A percentile compares a stretch with the other conserved stretches of the same genome.
These are phyloP conservation scores for Dothistroma septosporum DNA, from an alignment of 2,329 filamentous ascomycete species.

Conservation along the genomic window DNA sequence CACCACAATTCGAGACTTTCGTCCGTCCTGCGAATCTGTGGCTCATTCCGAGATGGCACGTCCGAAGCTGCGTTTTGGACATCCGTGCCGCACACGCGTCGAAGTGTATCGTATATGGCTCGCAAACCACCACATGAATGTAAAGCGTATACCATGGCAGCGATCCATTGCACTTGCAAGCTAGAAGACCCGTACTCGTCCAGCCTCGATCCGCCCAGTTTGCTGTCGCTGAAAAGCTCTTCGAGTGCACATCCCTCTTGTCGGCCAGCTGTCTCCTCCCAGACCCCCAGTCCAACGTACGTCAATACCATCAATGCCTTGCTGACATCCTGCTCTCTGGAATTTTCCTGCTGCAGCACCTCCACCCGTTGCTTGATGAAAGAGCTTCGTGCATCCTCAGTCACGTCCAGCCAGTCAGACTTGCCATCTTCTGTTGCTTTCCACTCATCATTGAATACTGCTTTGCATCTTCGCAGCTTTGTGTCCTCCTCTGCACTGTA, in stretches of 20 bases:
- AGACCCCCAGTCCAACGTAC: slow-evolving; percentile 47
- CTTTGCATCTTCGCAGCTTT: slow-evolving; percentile 69
- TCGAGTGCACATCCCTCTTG: slow-evolving; percentile 26
- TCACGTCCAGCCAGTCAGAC: slow-evolving; percentile 63
- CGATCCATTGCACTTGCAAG: slow-evolving; percentile 45
- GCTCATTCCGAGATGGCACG: slow-evolving; percentile 24
- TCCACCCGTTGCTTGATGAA: slow-evolving; percentile 52
- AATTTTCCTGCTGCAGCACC: slow-evolving; percentile 34
- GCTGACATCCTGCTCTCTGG: slow-evolving; percentile 31
- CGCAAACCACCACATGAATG: slow-evolving; percentile 40
- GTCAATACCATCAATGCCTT: slow-evolving; percentile 42
- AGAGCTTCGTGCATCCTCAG: slow-evolving; percentile 50
- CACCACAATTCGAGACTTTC: slow-evolving; percentile 46
- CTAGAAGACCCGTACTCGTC: slow-evolving; percentile 35
- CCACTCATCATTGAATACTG: slow-evolving; percentile 76
- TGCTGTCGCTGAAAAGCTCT: slow-evolving; percentile 25
- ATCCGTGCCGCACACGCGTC: slow-evolving; percentile 29
- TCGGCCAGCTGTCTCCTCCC: slow-evolving; percentile 48
- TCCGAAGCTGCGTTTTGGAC: slow-evolving; percentile 24
- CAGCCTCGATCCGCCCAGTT: slow-evolving; percentile 29
- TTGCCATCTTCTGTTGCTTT: slow-evolving; percentile 37
- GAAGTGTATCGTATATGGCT: slow-evolving; percentile 39
- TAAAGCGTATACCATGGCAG: slow-evolving; percentile 42
- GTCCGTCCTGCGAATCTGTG: slow-evolving; percentile 26
- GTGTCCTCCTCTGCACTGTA: slow-evolving; percentile 84